A percentile compares a stretch with the other conserved stretches of the same genome.
Conservation (phyloP, 441 rosid genomes). For the Omphalea diandra region DNA sequence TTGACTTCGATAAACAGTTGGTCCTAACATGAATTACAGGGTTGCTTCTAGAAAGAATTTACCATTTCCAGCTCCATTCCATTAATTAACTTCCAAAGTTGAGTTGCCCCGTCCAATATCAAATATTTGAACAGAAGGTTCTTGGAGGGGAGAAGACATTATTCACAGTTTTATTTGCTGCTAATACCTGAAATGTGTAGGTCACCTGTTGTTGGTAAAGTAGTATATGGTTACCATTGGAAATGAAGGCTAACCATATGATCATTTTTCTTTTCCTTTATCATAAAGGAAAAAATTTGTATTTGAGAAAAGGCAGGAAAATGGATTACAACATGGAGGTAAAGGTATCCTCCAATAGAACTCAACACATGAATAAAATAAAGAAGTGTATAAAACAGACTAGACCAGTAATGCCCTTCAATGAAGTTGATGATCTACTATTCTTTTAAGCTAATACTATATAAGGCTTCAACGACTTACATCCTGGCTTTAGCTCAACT, state of each 20-base stretch:
- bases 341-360: neutral
- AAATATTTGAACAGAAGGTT: neutral
- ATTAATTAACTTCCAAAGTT: neutral
- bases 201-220: neutral
- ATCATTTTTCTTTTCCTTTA: no score
- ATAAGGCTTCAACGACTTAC: neutral
- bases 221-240: neutral
- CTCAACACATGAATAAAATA: neutral
- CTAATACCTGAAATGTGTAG: neutral
- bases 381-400: no score
- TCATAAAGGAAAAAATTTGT: neutral
- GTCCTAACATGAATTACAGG: neutral
- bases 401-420: neutral
- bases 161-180: conserved; percentile 41
- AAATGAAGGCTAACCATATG: neutral
- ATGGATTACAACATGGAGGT: neutral
- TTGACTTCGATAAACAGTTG: neutral
- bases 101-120: neutral
- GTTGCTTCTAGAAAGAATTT: conserved; percentile 22
- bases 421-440: neutral
- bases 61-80: neutral
- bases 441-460: neutral
- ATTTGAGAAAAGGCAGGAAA: neutral
- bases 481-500: neutral
- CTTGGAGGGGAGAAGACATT: conserved; percentile 1